These are phyloP conservation scores for Hyphopichia khmerensis DNA, from an alignment of 1,139 yeast species.

Conservation along the genomic window DNA sequence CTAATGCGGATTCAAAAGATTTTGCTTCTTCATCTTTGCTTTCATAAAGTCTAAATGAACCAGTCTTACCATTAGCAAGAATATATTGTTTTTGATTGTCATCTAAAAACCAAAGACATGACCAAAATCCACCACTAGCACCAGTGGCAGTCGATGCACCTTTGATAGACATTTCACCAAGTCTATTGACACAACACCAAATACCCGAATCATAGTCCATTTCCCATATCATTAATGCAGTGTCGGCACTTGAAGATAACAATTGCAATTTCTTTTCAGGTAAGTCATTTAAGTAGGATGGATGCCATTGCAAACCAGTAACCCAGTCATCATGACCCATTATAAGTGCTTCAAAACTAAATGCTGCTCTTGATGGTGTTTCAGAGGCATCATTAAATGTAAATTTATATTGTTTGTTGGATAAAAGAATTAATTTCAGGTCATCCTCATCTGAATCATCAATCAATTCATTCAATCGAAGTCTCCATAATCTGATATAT, in stretches of 20 bases:
- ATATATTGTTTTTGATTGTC: conserved; percentile 46
- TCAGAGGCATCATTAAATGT: conserved; percentile 23
- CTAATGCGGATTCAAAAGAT: conserved; percentile 56
- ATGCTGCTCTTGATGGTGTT: conserved; percentile 40
- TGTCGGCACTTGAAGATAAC: conserved; percentile 88
- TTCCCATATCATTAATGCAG: conserved; percentile 94
- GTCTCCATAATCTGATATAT: conserved; percentile 83
- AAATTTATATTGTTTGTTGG: conserved; percentile 59
- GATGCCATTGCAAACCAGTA: conserved; percentile 81
- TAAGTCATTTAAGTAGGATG: conserved; percentile 18
- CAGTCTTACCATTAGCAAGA: conserved; percentile 85
- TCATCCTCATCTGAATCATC: conserved; percentile 59
- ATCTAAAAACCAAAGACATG: conserved; percentile 72
- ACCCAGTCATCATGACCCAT: conserved; percentile 99
- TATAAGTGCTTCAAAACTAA: conserved; percentile 86
- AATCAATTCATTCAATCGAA: conserved; percentile 56
- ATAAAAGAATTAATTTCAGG: conserved; percentile 51
- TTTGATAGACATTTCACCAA: conserved; percentile 91
- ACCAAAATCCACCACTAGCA: conserved; percentile 96
- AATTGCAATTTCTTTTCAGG: conserved; percentile 47
- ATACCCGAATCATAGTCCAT: conserved; percentile 85
- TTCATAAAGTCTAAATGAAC: conserved; percentile 83
- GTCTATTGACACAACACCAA: conserved; percentile 78
- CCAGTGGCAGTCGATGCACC: conserved; percentile 99
- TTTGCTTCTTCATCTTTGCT: conserved; percentile 28